Conservation (phyloP, 1,284 basidiomycete species). For the Sporisorium sorghi region DNA sequence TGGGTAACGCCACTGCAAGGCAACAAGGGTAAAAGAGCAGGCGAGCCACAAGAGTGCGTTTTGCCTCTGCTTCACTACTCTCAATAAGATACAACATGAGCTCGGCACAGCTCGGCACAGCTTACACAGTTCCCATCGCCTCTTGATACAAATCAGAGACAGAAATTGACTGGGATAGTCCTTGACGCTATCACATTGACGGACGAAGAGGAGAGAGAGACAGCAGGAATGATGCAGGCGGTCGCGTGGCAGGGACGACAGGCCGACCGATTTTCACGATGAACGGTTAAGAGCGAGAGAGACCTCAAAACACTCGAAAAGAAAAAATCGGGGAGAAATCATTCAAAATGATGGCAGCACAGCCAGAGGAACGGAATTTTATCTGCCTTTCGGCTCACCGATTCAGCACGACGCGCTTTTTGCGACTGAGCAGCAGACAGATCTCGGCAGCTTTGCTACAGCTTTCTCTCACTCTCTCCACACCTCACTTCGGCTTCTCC, state of each 20-base stretch:
- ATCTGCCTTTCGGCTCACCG: neutral
- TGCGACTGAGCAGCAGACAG: constrained; percentile 24
- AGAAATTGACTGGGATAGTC: no score
- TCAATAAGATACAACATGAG: no score
- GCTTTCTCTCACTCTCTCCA: constrained; percentile 5
- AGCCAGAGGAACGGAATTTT: constrained; percentile 12
- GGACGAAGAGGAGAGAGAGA: neutral
- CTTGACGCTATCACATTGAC: neutral
- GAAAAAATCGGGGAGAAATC: constrained; percentile 17
- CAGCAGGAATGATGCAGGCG: neutral
- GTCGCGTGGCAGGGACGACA: constrained; percentile 2
- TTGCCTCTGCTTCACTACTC: no score
- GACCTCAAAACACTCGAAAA: constrained; percentile 5
- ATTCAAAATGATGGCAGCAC: neutral
- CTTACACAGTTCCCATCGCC: no score
- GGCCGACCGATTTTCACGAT: neutral
- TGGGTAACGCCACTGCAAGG: no score
- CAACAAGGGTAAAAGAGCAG: no score
- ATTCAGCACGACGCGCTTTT: constrained; percentile 23
- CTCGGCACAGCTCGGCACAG: no score
- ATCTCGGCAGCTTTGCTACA: no score
- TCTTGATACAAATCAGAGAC: no score
- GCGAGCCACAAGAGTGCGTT: no score
- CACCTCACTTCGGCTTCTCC: constrained; percentile 21
- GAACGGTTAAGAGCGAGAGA: neutral